Evolutionary conservation across 2,329 filamentous ascomycete species (phyloP), one percentile per base, ranked within the genome.

Genomic region (Ophiocordyceps robertsii): DNA sequence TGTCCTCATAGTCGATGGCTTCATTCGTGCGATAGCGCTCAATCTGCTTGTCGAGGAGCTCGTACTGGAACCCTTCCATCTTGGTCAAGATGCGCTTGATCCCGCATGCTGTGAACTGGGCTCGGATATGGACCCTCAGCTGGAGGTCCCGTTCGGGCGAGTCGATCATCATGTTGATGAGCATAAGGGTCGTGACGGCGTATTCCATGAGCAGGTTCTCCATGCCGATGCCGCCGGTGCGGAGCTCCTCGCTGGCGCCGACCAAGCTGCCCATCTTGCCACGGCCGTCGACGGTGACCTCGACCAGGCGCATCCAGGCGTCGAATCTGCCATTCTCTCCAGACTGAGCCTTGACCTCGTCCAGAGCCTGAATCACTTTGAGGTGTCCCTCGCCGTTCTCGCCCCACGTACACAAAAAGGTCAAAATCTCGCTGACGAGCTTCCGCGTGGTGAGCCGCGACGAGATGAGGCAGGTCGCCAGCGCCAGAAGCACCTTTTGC

Each of bases 141-240:
- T 95, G 86, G 50, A 98, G 68, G 56, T 98, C 92, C 53, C 78
- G 76, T 56, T 93, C 84, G 0, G 89, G 84, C 3, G 88, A 86
- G 63, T 96, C 92, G 47, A 98, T 80, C 53, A 96, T 76, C 82
- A 93, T 94, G 66, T 96, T 98, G 70, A 96, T 79, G 56, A 98
- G 73, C 58, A 96, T 88, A 56, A 98, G 75, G 2, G 89, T 94
- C 30, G 90, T 86, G 39, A 96, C 86, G 33, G 89, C 90, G 58
- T 98, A 98, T 72, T 98, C 92, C 92, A 98, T 96, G 42, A 98
- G 74, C 55, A 95, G 70, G 63, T 96, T 96, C 73, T 98, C 92
- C 82, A 96, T 95, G 60, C 92, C 92, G 56, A 95, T 93, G 49
- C 92, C 92, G 50, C 92, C 92, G 55, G 85, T 95, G 52, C 92